These are phyloP conservation scores for Colletotrichum horii DNA, from an alignment of 2,329 filamentous ascomycete species.

Conservation along the genomic window DNA sequence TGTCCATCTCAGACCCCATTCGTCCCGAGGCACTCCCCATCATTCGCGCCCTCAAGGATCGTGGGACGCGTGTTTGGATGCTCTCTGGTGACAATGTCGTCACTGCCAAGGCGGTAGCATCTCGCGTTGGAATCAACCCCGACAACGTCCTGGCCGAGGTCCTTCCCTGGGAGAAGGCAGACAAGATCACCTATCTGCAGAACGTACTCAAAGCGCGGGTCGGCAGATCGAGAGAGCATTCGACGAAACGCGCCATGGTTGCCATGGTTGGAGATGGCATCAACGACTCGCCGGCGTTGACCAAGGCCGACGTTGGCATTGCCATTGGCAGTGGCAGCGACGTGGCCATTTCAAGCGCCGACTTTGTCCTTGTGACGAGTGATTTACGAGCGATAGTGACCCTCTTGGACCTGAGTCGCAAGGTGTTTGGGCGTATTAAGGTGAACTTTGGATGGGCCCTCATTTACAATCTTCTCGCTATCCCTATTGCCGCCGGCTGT, in stretches of 20 bases:
- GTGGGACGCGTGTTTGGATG: conserved; percentile 84
- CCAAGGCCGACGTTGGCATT: conserved; percentile 81
- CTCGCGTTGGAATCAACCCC: conserved; percentile 73
- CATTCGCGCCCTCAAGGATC: conserved; percentile 66
- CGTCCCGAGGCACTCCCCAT: conserved; percentile 73
- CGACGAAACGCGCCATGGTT: conserved; percentile 55
- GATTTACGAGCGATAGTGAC: conserved; percentile 74
- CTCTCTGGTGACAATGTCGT: conserved; percentile 87
- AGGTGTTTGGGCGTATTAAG: conserved; percentile 79
- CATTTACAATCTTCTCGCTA: conserved; percentile 78
- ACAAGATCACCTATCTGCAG: conserved; percentile 71
- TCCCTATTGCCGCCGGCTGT: conserved; percentile 82
- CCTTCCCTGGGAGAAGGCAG: conserved; percentile 81
- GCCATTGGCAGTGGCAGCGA: conserved; percentile 85
- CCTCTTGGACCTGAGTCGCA: conserved; percentile 72
- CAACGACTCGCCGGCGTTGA: conserved; percentile 85
- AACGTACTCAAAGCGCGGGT: conserved; percentile 46
- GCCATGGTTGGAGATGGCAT: conserved; percentile 91
- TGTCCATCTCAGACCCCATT: conserved; percentile 83
- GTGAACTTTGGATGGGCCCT: conserved; percentile 88
- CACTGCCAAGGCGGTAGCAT: conserved; percentile 82
- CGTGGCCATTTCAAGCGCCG: conserved; percentile 80
- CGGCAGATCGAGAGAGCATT: conserved; percentile 25
- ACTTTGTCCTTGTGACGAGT: conserved; percentile 81
- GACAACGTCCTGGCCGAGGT: conserved; percentile 86